phyloP scores from a whole-genome alignment of 2,329 filamentous ascomycete genomes.

The Scleromitrula shiraiana region DNA sequence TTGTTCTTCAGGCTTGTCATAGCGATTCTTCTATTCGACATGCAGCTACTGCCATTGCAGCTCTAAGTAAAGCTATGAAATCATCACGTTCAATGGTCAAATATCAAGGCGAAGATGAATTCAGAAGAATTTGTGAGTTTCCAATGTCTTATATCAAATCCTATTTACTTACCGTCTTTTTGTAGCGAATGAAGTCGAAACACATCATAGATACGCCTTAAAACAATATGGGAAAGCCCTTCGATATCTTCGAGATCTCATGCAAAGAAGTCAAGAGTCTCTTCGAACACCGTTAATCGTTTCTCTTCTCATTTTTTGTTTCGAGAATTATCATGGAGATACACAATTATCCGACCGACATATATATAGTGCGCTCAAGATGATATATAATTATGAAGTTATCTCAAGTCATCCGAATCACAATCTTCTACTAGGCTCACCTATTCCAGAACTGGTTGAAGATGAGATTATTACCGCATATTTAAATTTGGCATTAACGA shows the following conservation, averaged over 20 bases:
- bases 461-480: slow-evolving; percentile 18
- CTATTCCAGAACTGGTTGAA: slow-evolving; percentile 13
- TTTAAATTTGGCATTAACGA: slow-evolving; percentile 15
- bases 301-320: slow-evolving; percentile 20
- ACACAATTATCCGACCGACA: slow-evolving; percentile 13
- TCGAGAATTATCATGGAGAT: slow-evolving; percentile 19
- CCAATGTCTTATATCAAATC: not conserved
- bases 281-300: slow-evolving; percentile 18
- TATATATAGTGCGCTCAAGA: slow-evolving; percentile 12
- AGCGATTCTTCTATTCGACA: slow-evolving; percentile 14
- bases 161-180: not conserved
- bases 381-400: slow-evolving; percentile 14
- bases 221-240: slow-evolving; percentile 18
- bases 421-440: not conserved
- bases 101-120: not conserved
- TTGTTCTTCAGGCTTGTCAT: slow-evolving; percentile 17
- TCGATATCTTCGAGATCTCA: slow-evolving; percentile 10
- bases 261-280: slow-evolving; percentile 9
- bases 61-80: slow-evolving; percentile 14
- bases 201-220: slow-evolving; percentile 17
- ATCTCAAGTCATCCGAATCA: slow-evolving; percentile 2
- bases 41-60: slow-evolving; percentile 15
- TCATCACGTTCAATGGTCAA: not conserved
- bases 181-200: not conserved
- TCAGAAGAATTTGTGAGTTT: slow-evolving; percentile 2